Base-by-base conservation (phyloP, 2,329 filamentous ascomycete genomes). In the Verticillium albo-atrum region DNA sequence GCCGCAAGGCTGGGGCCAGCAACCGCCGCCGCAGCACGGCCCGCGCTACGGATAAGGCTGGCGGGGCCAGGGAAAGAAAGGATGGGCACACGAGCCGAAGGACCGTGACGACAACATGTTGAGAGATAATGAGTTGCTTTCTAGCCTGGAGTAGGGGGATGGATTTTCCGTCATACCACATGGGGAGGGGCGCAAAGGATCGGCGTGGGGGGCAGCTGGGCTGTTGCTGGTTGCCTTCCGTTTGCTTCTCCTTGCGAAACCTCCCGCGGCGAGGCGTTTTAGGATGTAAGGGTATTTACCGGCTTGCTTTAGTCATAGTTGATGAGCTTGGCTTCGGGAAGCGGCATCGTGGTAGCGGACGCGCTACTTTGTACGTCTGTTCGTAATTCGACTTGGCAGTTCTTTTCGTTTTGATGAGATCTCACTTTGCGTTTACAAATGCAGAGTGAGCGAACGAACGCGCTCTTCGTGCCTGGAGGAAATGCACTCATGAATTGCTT, bases 1-100 rank as follows among this genome's bases (percentile, higher is more conserved):
- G 34, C 71, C 64, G 23, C 75, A 72, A 23, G 74, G 75, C 23
- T 74, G 72, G 70, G 66, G 62, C 6, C 64, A 65, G 37, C 56
- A 62, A 53, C 60, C 63, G 57, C 61, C 57, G 37, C 60, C 62
- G 34, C 64, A 64, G 9, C 55, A 42, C 6, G 35, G 42, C 28
- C 42, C 42, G n/a, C 55, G 42, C 26, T 57, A 57, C 42, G 42
- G 42, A 23, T 47, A 47, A 12, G 42, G 6, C n/a, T 6, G 42
- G n/a, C 42, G n/a, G 20, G 9, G 30, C 30, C 9, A 32, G 30
- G n/a, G 42, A 37, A 7, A 32, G 30, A 7, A 20, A 37, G 5
- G 17, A 15, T 15, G 12, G 17, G 34, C 34, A 20, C 34, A 15
- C 14, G n/a, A n/a, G n/a, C n/a, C n/a, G n/a, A n/a, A n/a, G n/a